Base-by-base conservation (phyloP, 2,329 filamentous ascomycete species). In the Phialocephala subalpina region DNA sequence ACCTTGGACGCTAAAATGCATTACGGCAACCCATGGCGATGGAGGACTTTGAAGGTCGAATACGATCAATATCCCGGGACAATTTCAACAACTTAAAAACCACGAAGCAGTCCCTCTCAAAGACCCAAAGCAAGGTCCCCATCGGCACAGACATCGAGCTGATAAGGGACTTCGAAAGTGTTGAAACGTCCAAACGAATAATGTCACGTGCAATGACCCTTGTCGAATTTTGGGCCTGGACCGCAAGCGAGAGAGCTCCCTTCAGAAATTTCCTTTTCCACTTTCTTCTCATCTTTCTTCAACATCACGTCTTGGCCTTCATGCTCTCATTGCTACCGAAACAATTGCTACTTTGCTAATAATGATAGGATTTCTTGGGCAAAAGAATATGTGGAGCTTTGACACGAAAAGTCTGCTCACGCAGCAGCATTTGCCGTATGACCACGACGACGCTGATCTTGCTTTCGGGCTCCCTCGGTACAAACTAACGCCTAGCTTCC, bases 401-500 rank as follows among this genome's bases (percentile, higher is more conserved):
- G 7, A 33, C 22, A 27, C 25, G 29, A 53, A 11, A 9, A 27
- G 5, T 27, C 27, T 14, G 29, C 49, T 53, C 25, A 33, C 7
- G 7, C 49, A 3, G 25, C 25, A n/a, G 27, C 27, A 53, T 53
- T 33, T 53, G 49, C 49, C 49, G 49, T 53, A n/a, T 4, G 18
- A 29, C 1, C 49, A 12, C 20, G 49, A 36, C 33, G 29, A 33
- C 33, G 55, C 38, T 57, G 55, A 57, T 57, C 55, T 57, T 33
- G 29, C 4, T 25, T 14, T 57, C 55, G 55, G 55, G 20, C 33
- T 57, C 35, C 36, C 16, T 57, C 55, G 55, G 55, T 57, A 22
- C 55, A 57, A 3, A 53, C 55, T 27, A 57, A 57, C 55, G 3
- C 22, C 33, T 57, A 57, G 55, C 55, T 57, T 20, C 20, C 33